Evolutionary conservation across 345 rosid genomes (phyloP).

Genomic region (Lepidium didymum): DNA sequence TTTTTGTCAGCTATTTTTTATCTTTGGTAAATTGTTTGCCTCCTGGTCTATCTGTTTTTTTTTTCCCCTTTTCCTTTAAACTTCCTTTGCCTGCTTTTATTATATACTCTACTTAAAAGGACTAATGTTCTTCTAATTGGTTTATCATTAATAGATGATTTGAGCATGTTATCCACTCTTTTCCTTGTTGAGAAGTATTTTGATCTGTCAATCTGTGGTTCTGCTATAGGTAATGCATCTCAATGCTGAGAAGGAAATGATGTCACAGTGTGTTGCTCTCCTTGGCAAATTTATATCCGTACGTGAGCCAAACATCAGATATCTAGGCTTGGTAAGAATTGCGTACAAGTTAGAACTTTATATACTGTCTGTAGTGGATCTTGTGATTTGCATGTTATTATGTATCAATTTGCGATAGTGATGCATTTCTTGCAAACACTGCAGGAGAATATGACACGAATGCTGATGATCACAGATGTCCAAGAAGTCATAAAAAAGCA

Average conservation of each 20-base stretch:
- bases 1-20: neutral
- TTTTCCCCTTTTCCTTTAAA: neutral
- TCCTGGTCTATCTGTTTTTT: neutral
- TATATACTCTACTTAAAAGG: neutral
- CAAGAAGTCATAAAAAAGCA: slow-evolving; percentile 96
- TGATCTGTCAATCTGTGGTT: slow-evolving; percentile 11
- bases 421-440: slow-evolving; percentile 10
- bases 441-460: slow-evolving; percentile 99
- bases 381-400: neutral
- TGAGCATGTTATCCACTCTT: neutral
- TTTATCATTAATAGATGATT: neutral
- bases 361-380: neutral
- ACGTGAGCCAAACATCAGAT: slow-evolving; percentile 98
- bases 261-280: slow-evolving; percentile 98
- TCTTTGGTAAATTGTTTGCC: neutral
- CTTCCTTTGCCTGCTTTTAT: neutral
- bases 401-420: neutral
- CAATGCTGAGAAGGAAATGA: slow-evolving; percentile 99
- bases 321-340: slow-evolving; percentile 90
- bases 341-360: slow-evolving; percentile 10
- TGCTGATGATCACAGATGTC: slow-evolving; percentile 97
- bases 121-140: neutral
- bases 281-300: slow-evolving; percentile 98
- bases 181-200: neutral
- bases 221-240: slow-evolving; percentile 89